phyloP scores from a whole-genome alignment of 176 grass and related monocot species.

The Oropetium thomaeum region DNA sequence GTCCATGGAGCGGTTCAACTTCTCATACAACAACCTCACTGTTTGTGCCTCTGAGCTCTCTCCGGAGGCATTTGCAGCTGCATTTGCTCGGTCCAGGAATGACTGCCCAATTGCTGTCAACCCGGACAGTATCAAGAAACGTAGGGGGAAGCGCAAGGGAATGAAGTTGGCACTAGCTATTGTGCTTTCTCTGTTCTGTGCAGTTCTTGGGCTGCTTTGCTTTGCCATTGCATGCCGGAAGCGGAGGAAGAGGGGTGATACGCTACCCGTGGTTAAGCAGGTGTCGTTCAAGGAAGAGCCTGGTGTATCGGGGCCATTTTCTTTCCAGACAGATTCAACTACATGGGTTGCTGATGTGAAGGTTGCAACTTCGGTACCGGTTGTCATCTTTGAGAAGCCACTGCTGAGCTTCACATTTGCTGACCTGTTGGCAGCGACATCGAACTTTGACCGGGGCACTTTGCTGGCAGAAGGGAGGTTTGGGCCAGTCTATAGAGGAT shows the following conservation, averaged over 20 bases:
- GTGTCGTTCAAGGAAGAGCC: slow-evolving; percentile 62
- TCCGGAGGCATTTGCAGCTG: slow-evolving; percentile 43
- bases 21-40: slow-evolving; percentile 98
- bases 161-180: slow-evolving; percentile 56
- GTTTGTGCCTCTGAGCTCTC: slow-evolving; percentile 73
- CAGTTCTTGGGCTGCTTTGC: slow-evolving; percentile 51
- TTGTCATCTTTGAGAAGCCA: slow-evolving; percentile 97
- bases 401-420: slow-evolving; percentile 78
- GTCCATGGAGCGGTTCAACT: slow-evolving; percentile 70
- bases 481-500: slow-evolving; percentile 86
- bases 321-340: slow-evolving; percentile 81
- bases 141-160: slow-evolving; percentile 24
- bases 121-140: slow-evolving; percentile 46
- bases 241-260: slow-evolving; percentile 37
- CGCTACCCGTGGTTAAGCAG: slow-evolving; percentile 54
- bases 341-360: slow-evolving; percentile 94
- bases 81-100: slow-evolving; percentile 70
- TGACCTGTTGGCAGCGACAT: slow-evolving; percentile 76
- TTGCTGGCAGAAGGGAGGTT: slow-evolving; percentile 87
- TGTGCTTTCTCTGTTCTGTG: slow-evolving; percentile 60
- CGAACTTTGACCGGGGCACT: slow-evolving; percentile 85
- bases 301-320: slow-evolving; percentile 70
- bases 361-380: slow-evolving; percentile 77
- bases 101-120: slow-evolving; percentile 95
- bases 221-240: slow-evolving; percentile 41